These are phyloP conservation scores for Phytopythium aichiense DNA, from an alignment of 352 stramenopile species.

Conservation along the genomic window DNA sequence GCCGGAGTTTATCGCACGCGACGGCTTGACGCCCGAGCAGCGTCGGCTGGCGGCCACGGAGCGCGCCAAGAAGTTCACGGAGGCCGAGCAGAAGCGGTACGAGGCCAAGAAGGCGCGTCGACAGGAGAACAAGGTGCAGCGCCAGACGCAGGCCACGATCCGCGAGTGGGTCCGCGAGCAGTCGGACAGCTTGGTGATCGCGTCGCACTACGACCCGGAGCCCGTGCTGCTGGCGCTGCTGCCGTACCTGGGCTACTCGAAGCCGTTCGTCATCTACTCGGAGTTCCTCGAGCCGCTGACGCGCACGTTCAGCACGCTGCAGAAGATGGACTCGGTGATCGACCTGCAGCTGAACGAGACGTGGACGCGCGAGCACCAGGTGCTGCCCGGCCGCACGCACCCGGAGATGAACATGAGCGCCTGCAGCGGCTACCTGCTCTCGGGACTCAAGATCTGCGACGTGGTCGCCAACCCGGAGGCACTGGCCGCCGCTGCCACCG, in stretches of 20 bases:
- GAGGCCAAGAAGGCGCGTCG: conserved; percentile 76
- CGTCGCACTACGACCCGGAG: conserved; percentile 88
- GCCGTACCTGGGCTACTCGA: conserved; percentile 87
- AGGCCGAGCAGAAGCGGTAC: conserved; percentile 73
- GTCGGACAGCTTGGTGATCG: conserved; percentile 88
- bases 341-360: conserved; percentile 94
- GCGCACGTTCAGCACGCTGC: conserved; percentile 84
- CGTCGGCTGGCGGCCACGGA: conserved; percentile 58
- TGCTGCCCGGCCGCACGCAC: conserved; percentile 91
- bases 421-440: conserved; percentile 94
- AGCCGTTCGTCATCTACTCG: conserved; percentile 95
- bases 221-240: conserved; percentile 83
- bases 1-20: conserved; percentile 33
- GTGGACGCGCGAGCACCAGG: conserved; percentile 95
- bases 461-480: conserved; percentile 5
- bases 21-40: conserved; percentile 58
- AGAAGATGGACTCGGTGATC: conserved; percentile 89
- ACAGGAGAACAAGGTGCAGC: conserved; percentile 70
- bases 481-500: not conserved
- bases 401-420: conserved; percentile 97
- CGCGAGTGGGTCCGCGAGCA: conserved; percentile 65
- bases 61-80: conserved; percentile 80
- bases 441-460: conserved; percentile 88
- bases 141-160: conserved; percentile 62
- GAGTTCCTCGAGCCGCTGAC: conserved; percentile 93